A percentile compares a stretch with the other conserved stretches of the same genome.
phyloP scores from a whole-genome alignment of 2,329 filamentous ascomycete genomes.

The Xylariaceae sp. region DNA sequence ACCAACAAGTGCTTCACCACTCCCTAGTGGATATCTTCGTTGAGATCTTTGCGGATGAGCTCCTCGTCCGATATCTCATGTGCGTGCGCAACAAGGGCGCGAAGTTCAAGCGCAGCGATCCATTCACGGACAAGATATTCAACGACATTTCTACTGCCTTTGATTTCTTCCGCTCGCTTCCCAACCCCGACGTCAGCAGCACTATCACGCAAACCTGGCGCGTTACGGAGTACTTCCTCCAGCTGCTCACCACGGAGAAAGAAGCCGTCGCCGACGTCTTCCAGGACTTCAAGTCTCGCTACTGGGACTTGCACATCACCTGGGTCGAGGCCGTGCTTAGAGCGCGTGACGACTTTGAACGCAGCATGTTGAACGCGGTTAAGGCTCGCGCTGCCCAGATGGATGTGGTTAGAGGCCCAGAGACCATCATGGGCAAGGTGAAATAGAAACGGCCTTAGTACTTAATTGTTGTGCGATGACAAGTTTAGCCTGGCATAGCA shows the following conservation, averaged over 20 bases:
- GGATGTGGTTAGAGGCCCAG: conserved; percentile 70
- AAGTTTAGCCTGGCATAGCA: conserved; percentile 10
- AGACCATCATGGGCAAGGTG: conserved; percentile 93
- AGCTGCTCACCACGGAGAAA: conserved; percentile 72
- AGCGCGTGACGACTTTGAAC: conserved; percentile 86
- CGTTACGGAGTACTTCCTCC: conserved; percentile 77
- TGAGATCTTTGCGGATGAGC: conserved; percentile 87
- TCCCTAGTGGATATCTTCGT: conserved; percentile 86
- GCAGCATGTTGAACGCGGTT: conserved; percentile 79
- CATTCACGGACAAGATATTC: conserved; percentile 88
- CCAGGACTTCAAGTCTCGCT: conserved; percentile 73
- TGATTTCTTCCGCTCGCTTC: conserved; percentile 73
- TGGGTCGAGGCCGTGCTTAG: conserved; percentile 94
- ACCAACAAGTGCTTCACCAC: conserved; percentile 75
- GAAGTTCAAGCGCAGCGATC: conserved; percentile 80
- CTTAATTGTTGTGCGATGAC: conserved; percentile 5
- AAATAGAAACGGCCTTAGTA: conserved; percentile 47
- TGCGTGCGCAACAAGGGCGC: conserved; percentile 83
- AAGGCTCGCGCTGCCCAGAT: conserved; percentile 86
- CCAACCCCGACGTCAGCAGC: conserved; percentile 62
- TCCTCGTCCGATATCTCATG: conserved; percentile 79
- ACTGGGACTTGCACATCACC: conserved; percentile 90
- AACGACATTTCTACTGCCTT: conserved; percentile 89
- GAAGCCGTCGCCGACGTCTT: conserved; percentile 71
- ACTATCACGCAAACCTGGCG: conserved; percentile 89